phyloP scores from a whole-genome alignment of 1,284 basidiomycete species.

The Stereum hirsutum region DNA sequence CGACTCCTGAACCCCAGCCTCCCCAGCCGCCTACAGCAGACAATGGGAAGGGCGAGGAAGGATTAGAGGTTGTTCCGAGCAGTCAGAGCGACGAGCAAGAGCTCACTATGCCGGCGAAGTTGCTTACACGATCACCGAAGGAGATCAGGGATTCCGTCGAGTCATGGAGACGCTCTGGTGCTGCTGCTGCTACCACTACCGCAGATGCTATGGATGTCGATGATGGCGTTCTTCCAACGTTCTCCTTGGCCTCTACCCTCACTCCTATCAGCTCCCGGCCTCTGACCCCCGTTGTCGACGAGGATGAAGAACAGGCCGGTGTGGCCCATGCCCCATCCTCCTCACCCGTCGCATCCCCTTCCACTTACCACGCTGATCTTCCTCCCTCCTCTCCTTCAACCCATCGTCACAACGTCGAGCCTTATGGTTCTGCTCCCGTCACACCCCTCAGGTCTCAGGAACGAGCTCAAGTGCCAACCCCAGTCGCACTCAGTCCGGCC shows the following conservation, averaged over 20 bases:
- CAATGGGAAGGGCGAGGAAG: neutral
- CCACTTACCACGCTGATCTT: neutral
- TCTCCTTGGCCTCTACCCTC: neutral
- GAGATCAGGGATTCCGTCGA: conserved; percentile 9
- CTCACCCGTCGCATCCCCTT: neutral
- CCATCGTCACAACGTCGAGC: neutral
- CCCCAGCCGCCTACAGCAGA: neutral
- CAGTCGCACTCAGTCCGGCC: conserved; percentile 32
- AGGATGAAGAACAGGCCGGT: no score
- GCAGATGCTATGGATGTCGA: neutral
- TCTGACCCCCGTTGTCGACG: no score
- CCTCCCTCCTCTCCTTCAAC: neutral
- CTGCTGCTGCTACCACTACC: neutral
- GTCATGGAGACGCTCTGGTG: conserved; percentile 7
- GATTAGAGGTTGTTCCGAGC: conserved; percentile 43
- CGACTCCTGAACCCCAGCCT: neutral
- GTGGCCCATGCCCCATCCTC: neutral
- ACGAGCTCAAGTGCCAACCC: conserved; percentile 24
- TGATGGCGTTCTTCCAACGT: neutral
- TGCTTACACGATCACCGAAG: conserved; percentile 2
- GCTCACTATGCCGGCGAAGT: conserved; percentile 25
- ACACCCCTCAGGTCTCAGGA: conserved; percentile 27
- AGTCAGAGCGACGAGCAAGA: conserved; percentile 65
- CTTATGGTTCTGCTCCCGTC: conserved; percentile 17
- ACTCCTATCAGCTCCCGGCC: neutral